These are phyloP conservation scores for Aspergillus texensis DNA, from an alignment of 2,329 filamentous ascomycete genomes.

Conservation along the genomic window DNA sequence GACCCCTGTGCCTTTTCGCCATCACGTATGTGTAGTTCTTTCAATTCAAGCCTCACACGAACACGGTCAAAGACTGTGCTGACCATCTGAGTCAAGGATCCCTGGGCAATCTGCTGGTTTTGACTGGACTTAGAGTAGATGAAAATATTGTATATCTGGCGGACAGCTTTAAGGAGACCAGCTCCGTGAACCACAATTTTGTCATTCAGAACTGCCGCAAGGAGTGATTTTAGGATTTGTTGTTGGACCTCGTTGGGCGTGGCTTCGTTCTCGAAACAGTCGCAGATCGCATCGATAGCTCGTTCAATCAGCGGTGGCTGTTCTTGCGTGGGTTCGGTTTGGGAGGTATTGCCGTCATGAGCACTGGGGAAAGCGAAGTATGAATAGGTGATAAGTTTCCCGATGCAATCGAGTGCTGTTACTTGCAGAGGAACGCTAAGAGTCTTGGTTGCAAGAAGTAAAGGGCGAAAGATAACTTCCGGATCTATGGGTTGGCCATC, in stretches of 20 bases:
- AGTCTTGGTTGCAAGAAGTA: conserved; percentile 86
- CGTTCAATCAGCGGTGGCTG: conserved; percentile 85
- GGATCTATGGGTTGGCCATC: conserved; percentile 83
- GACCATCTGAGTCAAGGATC: conserved; percentile 97
- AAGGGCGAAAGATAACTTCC: conserved; percentile 85
- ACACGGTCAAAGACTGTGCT: conserved; percentile 97
- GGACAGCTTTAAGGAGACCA: conserved; percentile 91
- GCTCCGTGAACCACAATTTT: conserved; percentile 98
- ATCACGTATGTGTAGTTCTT: conserved; percentile 69
- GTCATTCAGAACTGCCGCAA: conserved; percentile 95
- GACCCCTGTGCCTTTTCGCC: conserved; percentile 36
- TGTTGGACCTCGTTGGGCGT: conserved; percentile 91
- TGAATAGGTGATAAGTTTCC: conserved; percentile 97
- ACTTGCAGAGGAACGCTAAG: conserved; percentile 84
- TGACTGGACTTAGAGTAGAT: conserved; percentile 88
- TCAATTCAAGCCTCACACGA: conserved; percentile 80
- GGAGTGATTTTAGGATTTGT: conserved; percentile 95
- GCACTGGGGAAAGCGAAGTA: conserved; percentile 80
- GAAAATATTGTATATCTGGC: conserved; percentile 99
- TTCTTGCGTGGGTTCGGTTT: conserved; percentile 29
- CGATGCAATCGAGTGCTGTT: conserved; percentile 93
- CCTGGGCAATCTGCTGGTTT: conserved; percentile 96
- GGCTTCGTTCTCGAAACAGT: conserved; percentile 96
- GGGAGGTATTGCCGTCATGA: conserved; percentile 26
- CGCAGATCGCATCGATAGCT: conserved; percentile 98